A percentile compares a stretch with the other conserved stretches of the same genome.
These are phyloP conservation scores for Ophiostoma fasciatum DNA, from an alignment of 2,329 filamentous ascomycete species.

Conservation along the genomic window DNA sequence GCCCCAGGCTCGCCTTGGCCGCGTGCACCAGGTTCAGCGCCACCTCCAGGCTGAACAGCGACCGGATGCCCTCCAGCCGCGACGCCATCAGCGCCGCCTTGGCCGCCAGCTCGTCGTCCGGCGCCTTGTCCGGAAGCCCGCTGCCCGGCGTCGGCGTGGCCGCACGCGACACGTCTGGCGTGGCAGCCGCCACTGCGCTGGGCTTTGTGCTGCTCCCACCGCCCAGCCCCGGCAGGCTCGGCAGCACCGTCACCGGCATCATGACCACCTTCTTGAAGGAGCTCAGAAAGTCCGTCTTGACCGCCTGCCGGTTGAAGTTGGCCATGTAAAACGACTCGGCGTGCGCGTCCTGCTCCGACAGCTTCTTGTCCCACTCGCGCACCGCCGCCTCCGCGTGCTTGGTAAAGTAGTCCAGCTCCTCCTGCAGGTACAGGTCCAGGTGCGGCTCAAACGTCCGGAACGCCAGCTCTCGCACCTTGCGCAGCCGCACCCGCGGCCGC, in stretches of 20 bases:
- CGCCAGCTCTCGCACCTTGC: conserved; percentile 50
- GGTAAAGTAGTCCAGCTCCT: conserved; percentile 79
- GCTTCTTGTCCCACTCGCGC: conserved; percentile 74
- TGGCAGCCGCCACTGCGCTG: no score
- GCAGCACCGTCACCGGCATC: conserved; percentile 90
- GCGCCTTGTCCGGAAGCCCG: conserved; percentile 35
- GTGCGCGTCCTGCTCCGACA: conserved; percentile 79
- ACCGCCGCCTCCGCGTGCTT: conserved; percentile 64
- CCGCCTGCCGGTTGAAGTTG: conserved; percentile 83
- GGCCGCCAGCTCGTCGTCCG: conserved; percentile 81
- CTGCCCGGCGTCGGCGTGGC: conserved; percentile 2
- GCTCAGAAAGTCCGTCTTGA: conserved; percentile 89
- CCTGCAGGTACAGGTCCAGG: conserved; percentile 81
- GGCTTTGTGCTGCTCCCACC: conserved; percentile 18
- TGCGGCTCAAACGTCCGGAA: conserved; percentile 75
- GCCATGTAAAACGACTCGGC: conserved; percentile 93
- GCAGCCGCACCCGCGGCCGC: conserved; percentile 6
- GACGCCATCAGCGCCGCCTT: conserved; percentile 98
- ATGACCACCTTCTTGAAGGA: conserved; percentile 98
- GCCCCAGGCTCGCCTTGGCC: conserved; percentile 76
- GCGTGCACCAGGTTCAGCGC: conserved; percentile 78
- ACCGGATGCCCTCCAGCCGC: conserved; percentile 83
- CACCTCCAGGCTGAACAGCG: conserved; percentile 91
- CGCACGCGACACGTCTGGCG: no score
- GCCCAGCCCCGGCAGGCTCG: conserved; percentile 47